Base-by-base conservation (phyloP, 1,139 yeast genomes). In the Saccharomyces hybrid region DNA sequence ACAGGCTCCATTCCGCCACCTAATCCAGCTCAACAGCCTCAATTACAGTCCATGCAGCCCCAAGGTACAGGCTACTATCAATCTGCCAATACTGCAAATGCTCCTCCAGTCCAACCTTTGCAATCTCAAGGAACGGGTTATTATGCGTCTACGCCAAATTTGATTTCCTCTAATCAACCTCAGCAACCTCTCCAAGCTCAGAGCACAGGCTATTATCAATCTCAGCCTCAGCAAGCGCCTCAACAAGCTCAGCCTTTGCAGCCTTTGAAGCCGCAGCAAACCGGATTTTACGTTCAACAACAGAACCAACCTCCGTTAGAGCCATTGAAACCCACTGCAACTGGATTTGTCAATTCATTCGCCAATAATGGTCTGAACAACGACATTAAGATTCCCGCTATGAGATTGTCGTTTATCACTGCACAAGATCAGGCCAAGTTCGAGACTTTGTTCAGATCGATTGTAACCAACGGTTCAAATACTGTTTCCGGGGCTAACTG, bases 401-500 rank as follows among this genome's bases (percentile, higher is more conserved):
- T 85, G 57, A 78, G 97, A 60, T 77, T 93, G 54, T 84, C 96
- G 9, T 93, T 93, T 66, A 81, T 93, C 60, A 83, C 95, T 3
- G 84, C 87, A 23, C 82, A 82, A 46, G 98, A 90, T 69, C 98
- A 93, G 73, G 78, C 78, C 57, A 86, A 88, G 70, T 93, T 88
- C 66, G 96, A 88, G 68, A 83, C 83, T 62, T 76, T 93, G 60
- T 93, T 91, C 68, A 75, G 90, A 58, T 79, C 88, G 5, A 84
- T 88, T 5, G 88, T 89, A 38, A 81, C 87, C n/a, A 75, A 78
- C 41, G 88, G 91, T 23, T 95, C 90, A 54, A 85, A 78, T 62
- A 81, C 96, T 5, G 80, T 90, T 55, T 76, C 81, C 42, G 96
- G 96, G 3, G 87, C 84, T 51, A 75, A 85, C 9, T 96, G 97